These are phyloP conservation scores for Citeromyces nyonsensis DNA, from an alignment of 805 yeast species.

Conservation along the genomic window DNA sequence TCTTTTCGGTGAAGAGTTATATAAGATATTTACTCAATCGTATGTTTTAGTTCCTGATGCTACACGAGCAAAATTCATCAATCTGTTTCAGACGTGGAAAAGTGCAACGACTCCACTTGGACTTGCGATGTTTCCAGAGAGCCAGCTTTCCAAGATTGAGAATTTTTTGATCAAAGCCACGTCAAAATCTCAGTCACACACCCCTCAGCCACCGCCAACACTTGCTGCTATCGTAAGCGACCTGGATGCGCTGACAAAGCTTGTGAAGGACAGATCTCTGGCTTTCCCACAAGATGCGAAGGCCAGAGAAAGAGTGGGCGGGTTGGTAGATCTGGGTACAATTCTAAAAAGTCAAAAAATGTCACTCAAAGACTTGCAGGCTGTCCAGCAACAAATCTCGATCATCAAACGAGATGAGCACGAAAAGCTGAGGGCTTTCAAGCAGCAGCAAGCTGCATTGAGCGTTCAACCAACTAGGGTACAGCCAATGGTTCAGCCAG, in stretches of 20 bases:
- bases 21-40: constrained; percentile 55
- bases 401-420: constrained; percentile 17
- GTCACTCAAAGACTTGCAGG: constrained; percentile 13
- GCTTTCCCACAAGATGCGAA: constrained; percentile 20
- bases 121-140: constrained; percentile 55
- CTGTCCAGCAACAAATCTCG: constrained; percentile 14
- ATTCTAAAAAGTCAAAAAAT: constrained; percentile 17
- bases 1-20: constrained; percentile 55
- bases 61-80: constrained; percentile 59
- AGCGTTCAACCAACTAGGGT: constrained; percentile 14
- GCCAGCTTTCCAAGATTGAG: constrained; percentile 59
- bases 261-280: constrained; percentile 23
- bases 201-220: constrained; percentile 4
- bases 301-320: constrained; percentile 24
- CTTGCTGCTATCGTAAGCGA: constrained; percentile 10
- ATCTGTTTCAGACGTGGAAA: constrained; percentile 83
- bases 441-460: constrained; percentile 7
- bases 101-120: constrained; percentile 44
- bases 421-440: constrained; percentile 10
- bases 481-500: constrained; percentile 5
- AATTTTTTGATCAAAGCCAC: constrained; percentile 52
- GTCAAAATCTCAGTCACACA: constrained; percentile 15
- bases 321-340: constrained; percentile 24
- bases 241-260: constrained; percentile 20
- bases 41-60: constrained; percentile 68